Evolutionary conservation across 2,329 filamentous ascomycete genomes (phyloP).

Genomic region (Talaromyces rugulosus): DNA sequence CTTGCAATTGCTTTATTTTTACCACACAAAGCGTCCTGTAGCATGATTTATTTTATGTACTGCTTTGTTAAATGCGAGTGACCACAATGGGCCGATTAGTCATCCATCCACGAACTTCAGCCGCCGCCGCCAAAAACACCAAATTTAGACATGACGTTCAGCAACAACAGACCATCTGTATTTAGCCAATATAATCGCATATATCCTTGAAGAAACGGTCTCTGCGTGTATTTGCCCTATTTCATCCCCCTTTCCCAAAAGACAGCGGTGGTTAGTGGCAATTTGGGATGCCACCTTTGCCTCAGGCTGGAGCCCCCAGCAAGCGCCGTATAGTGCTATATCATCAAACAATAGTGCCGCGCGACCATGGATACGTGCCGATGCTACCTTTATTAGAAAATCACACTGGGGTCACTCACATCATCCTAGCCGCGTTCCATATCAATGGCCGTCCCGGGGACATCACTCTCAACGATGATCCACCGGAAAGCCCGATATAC

Average conservation of each 20-base stretch:
- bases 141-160: neutral
- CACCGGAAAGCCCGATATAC: constrained; percentile 63
- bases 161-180: neutral
- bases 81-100: neutral
- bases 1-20: neutral
- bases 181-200: neutral
- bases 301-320: constrained; percentile 17
- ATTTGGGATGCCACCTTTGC: constrained; percentile 36
- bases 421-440: constrained; percentile 84
- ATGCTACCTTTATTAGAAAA: constrained; percentile 58
- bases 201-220: neutral
- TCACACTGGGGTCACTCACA: constrained; percentile 66
- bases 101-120: neutral
- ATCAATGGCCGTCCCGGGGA: constrained; percentile 64
- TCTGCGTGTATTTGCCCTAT: neutral
- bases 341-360: constrained; percentile 61
- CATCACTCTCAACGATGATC: constrained; percentile 76
- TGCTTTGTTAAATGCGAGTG: neutral
- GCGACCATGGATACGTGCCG: constrained; percentile 53
- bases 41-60: neutral
- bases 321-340: constrained; percentile 47
- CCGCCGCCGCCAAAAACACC: neutral
- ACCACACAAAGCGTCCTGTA: neutral
- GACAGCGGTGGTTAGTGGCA: neutral
- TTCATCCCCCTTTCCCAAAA: neutral